phyloP scores from a whole-genome alignment of 345 rosid species.

The Ceriops tagal region DNA sequence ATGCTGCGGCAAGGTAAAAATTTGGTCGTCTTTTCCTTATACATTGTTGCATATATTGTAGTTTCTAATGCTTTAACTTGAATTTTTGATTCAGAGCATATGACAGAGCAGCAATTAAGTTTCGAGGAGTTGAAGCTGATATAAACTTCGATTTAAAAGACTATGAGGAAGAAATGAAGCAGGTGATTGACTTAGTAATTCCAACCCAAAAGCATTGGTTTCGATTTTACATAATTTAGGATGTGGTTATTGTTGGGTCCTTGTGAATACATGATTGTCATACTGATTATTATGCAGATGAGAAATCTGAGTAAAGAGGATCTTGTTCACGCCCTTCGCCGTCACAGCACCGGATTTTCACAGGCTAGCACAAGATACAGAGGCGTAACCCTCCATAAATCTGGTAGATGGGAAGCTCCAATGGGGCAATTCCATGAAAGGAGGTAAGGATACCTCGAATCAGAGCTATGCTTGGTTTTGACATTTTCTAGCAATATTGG shows the following conservation, averaged over 20 bases:
- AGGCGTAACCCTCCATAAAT: slow-evolving; percentile 19
- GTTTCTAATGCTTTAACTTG: background rate
- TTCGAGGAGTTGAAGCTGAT: slow-evolving; percentile 32
- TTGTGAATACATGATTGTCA: background rate
- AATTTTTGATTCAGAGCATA: slow-evolving; percentile 21
- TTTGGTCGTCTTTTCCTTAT: too few relatives aligned
- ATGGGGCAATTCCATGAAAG: slow-evolving; percentile 25
- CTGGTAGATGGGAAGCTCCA: slow-evolving; percentile 24
- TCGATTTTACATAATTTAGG: too few relatives aligned
- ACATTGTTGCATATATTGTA: background rate
- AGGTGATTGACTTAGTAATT: slow-evolving; percentile 2
- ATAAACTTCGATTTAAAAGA: slow-evolving; percentile 25
- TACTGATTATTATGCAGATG: slow-evolving; percentile 21
- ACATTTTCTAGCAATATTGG: background rate
- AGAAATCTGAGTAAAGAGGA: slow-evolving; percentile 20
- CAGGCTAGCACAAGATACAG: slow-evolving; percentile 21
- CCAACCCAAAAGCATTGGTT: too few relatives aligned
- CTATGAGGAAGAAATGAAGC: slow-evolving; percentile 30
- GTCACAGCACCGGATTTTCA: slow-evolving; percentile 16
- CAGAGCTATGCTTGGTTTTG: background rate
- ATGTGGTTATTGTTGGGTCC: background rate
- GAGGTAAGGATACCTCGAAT: slow-evolving; percentile 12
- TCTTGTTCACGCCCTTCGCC: slow-evolving; percentile 24
- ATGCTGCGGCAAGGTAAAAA: slow-evolving; percentile 26
- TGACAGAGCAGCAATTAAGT: slow-evolving; percentile 34